Conservation (phyloP, 2,329 filamentous ascomycete genomes). For the Didymella glomerata region DNA sequence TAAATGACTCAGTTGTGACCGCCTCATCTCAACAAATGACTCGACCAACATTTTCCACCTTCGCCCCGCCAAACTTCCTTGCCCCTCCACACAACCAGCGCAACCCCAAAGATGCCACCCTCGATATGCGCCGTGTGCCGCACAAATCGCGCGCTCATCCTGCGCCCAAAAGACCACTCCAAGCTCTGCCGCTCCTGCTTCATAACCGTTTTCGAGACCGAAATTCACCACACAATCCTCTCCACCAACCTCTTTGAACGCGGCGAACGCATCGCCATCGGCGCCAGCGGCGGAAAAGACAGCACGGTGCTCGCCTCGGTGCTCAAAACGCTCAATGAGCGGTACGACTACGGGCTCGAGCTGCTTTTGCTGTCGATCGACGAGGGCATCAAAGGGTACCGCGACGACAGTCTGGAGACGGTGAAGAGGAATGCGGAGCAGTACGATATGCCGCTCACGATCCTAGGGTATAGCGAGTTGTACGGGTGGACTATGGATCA, state of each 20-base stretch:
- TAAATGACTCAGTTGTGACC: constrained; percentile 1
- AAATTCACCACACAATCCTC: constrained; percentile 91
- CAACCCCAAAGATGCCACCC: constrained; percentile 71
- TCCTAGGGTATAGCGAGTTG: constrained; percentile 90
- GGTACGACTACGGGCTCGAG: constrained; percentile 85
- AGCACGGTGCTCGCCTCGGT: constrained; percentile 95
- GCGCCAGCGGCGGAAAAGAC: constrained; percentile 96
- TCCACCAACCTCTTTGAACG: constrained; percentile 80
- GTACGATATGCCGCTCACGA: constrained; percentile 89
- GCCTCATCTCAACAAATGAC: constrained; percentile 16
- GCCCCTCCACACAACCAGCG: constrained; percentile 10
- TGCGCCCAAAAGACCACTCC: constrained; percentile 92
- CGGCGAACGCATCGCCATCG: constrained; percentile 90
- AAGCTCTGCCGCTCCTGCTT: constrained; percentile 94
- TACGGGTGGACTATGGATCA: constrained; percentile 99
- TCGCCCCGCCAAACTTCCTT: constrained; percentile 17
- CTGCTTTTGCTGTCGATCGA: constrained; percentile 91
- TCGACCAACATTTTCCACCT: constrained; percentile 4
- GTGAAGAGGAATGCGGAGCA: constrained; percentile 93
- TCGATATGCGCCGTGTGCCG: constrained; percentile 79
- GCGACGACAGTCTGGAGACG: constrained; percentile 94
- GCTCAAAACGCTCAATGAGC: constrained; percentile 91
- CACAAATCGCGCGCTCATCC: constrained; percentile 81
- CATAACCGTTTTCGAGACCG: constrained; percentile 84
- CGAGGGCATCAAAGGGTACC: constrained; percentile 95